Conservation (phyloP, 805 yeast species). For the Nakazawaea ernobii region DNA sequence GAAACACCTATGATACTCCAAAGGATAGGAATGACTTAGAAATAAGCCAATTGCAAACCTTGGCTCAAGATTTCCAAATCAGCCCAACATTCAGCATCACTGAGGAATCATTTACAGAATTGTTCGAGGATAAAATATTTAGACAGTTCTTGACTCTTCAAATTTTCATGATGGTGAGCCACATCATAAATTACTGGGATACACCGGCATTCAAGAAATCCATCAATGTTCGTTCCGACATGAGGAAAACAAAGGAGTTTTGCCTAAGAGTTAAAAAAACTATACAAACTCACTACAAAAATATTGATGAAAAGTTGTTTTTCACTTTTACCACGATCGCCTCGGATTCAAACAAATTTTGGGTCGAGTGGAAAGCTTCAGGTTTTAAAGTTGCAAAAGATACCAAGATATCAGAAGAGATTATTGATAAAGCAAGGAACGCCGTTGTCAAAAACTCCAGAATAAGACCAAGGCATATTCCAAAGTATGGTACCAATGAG, state of each 20-base stretch:
- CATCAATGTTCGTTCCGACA: not conserved
- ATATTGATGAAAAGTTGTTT: constrained; percentile 3
- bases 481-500: constrained; percentile 7
- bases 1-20: not conserved
- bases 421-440: too few species aligned
- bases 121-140: not conserved
- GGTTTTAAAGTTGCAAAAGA: constrained; percentile 1
- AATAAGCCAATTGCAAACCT: not conserved
- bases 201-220: not conserved
- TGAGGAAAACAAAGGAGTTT: constrained; percentile 5
- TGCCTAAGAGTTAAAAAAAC: not conserved
- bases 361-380: constrained; percentile 6
- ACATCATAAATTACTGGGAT: not conserved
- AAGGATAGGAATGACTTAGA: not conserved
- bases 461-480: constrained; percentile 4
- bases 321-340: constrained; percentile 1
- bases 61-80: not conserved
- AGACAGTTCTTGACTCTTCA: not conserved
- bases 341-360: constrained; percentile 2
- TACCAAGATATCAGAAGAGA: not conserved
- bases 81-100: not conserved
- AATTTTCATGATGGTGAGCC: constrained; percentile 1
- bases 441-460: constrained; percentile 4
- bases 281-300: constrained; percentile 5
- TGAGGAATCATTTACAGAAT: not conserved